A percentile compares a stretch with the other conserved stretches of the same genome.
Evolutionary conservation across 176 grass and related monocot species (phyloP).

Genomic region (Rhipidocladum racemiflorum): DNA sequence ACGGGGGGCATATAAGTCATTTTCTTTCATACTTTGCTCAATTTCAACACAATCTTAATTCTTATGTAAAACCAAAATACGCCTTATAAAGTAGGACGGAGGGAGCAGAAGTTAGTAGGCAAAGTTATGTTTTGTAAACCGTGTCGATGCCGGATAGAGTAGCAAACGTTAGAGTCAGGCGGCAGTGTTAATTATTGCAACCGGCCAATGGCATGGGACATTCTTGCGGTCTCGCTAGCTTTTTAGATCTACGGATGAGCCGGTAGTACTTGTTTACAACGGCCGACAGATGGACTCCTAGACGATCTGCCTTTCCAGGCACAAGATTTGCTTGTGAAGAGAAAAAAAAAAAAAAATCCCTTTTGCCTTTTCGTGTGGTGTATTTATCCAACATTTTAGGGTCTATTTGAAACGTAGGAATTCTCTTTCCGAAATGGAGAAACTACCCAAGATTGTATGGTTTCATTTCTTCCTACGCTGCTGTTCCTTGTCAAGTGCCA

Average conservation of each 20-base stretch:
- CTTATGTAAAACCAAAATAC: too few species aligned
- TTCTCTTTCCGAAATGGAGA: background rate
- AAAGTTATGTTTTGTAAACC: too few species aligned
- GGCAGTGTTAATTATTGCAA: background rate
- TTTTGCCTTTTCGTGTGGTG: background rate
- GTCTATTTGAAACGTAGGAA: background rate
- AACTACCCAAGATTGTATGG: background rate
- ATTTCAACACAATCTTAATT: too few species aligned
- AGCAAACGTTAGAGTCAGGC: background rate
- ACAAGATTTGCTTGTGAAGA: constrained; percentile 23
- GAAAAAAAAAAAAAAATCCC: too few species aligned
- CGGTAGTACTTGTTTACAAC: background rate
- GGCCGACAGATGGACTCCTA: constrained; percentile 34
- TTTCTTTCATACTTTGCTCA: too few species aligned
- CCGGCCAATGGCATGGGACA: background rate
- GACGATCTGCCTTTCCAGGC: constrained; percentile 31
- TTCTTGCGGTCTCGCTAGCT: constrained; percentile 15
- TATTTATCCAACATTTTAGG: background rate
- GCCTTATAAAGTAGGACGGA: too few species aligned
- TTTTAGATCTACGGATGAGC: background rate
- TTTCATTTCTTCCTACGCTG: background rate
- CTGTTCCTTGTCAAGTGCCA: background rate
- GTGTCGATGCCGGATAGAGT: too few species aligned
- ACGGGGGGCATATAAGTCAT: too few species aligned
- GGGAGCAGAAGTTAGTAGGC: too few species aligned